Percentiles rank a stretch among this genome's conserved stretches.
phyloP scores from a whole-genome alignment of 139 green algal species.

The Asterochloris erici region DNA sequence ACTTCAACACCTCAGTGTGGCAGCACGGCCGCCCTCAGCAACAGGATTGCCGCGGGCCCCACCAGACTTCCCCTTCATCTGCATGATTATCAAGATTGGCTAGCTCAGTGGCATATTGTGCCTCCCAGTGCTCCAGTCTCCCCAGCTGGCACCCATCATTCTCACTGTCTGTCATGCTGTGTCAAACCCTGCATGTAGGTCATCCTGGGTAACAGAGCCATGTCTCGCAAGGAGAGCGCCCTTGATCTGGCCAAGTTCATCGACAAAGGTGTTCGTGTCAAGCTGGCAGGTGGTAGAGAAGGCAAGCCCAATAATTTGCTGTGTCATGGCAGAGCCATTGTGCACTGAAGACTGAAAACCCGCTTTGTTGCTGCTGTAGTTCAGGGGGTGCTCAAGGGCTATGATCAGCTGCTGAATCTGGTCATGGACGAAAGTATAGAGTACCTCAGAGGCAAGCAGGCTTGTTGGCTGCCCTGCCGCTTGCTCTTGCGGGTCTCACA shows the following conservation, averaged over 20 bases:
- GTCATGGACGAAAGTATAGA: slow-evolving; percentile 94
- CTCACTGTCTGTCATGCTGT: neutral
- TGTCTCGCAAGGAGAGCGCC: slow-evolving; percentile 78
- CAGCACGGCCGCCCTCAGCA: neutral
- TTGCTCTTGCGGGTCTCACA: neutral
- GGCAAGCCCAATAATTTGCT: slow-evolving; percentile 36
- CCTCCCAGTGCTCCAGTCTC: neutral
- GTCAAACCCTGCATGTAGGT: too few species aligned
- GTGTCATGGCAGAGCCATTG: neutral
- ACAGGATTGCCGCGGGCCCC: neutral
- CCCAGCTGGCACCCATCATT: neutral
- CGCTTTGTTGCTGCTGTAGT: slow-evolving; percentile 24
- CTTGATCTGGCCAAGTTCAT: slow-evolving; percentile 94
- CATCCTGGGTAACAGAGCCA: neutral
- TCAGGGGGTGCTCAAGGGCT: slow-evolving; percentile 89
- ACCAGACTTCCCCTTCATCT: neutral
- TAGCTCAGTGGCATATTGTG: neutral
- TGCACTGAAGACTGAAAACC: neutral
- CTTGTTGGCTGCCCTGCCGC: neutral
- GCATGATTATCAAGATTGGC: neutral
- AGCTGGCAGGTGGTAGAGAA: slow-evolving; percentile 90
- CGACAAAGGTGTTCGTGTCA: slow-evolving; percentile 93
- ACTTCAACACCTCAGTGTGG: neutral
- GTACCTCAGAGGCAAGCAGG: slow-evolving; percentile 75
- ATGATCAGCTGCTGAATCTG: slow-evolving; percentile 97